Base-by-base conservation (phyloP, 805 yeast genomes). In the Tetrapisispora fleetii region DNA sequence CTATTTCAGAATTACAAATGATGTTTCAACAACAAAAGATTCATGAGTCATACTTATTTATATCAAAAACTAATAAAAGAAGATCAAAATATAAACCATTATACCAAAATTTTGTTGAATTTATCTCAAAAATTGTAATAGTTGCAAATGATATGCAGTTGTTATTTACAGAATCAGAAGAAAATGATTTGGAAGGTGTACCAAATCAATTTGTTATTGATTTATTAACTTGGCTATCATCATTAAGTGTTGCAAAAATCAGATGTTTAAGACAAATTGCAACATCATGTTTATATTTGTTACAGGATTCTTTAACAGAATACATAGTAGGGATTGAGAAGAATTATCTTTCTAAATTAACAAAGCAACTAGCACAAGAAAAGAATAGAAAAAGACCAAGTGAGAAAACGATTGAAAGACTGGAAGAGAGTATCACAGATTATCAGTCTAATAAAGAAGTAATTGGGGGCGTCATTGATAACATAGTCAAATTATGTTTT, bases 221-320 rank as follows among this genome's bases (percentile, higher is more conserved):
- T 48, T 48, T 86, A 2, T 59, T 85, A 28, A 77, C 85, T 4
- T 89, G 97, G 97, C 64, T 89, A 16, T 73, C 83, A 1, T 76
- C 88, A 0, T 68, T 90, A 47, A 78, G 91, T 1, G 79, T 86
- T 0, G 78, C 88, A 18, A 74, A 78, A 36, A 68, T 84, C 10
- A 73, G 96, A 52, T 77, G 93, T 1, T 71, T 90, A 49, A 73
- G 97, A 60, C 80, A 74, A 55, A 76, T 79, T 2, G 68, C 95
- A 0, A 79, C 95, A 0, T 51, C 77, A 4, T 67, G 81, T 3
- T 68, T 85, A 22, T 71, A 85, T 33, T 63, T 71, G 11, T 74
- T 88, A 51, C 83, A 84, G 58, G 75, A 83, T 9, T 69, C 75
- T 11, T 61, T 89, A 38, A 79, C 89, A 54, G 70, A 71, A 18